These are phyloP conservation scores for Bombardia bombarda DNA, from an alignment of 495 filamentous ascomycete species.

Conservation along the genomic window DNA sequence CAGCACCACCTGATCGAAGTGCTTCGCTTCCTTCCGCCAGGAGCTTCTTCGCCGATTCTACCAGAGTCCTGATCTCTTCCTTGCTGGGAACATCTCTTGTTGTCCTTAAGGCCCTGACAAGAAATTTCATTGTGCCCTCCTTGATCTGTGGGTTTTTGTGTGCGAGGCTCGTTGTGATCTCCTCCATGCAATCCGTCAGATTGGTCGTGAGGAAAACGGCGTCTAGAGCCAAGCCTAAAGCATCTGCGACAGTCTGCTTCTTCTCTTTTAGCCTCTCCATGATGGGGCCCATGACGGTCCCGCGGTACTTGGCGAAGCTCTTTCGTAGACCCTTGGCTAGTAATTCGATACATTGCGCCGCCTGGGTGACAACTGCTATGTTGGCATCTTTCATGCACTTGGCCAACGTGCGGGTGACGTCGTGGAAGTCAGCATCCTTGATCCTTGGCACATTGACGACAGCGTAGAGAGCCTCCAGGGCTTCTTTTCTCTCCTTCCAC, in stretches of 20 bases:
- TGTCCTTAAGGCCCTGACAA: conserved; percentile 78
- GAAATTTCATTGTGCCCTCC: conserved; percentile 83
- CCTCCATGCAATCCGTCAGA: conserved; percentile 78
- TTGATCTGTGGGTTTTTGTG: conserved; percentile 98
- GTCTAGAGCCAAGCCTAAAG: conserved; percentile 76
- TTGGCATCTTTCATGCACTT: conserved; percentile 99
- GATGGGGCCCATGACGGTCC: conserved; percentile 72
- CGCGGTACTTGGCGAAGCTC: conserved; percentile 71
- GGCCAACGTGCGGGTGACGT: conserved; percentile 71
- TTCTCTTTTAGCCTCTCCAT: conserved; percentile 96
- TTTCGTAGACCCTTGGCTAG: conserved; percentile 83
- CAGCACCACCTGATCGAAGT: conserved; percentile 78
- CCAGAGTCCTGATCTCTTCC: conserved; percentile 74
- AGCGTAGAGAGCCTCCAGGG: conserved; percentile 71
- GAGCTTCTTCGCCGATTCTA: conserved; percentile 79
- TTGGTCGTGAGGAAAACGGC: conserved; percentile 73
- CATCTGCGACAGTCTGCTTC: conserved; percentile 83
- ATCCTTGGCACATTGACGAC: conserved; percentile 82
- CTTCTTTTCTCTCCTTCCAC: conserved; percentile 98
- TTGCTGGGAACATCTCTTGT: conserved; percentile 77
- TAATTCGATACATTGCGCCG: conserved; percentile 87
- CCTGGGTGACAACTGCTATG: conserved; percentile 85
- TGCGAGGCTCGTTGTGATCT: conserved; percentile 73
- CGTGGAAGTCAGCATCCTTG: conserved; percentile 81
- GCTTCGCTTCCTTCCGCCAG: conserved; percentile 81